Conservation (phyloP, 441 rosid genomes). For the Jatropha multifida region DNA sequence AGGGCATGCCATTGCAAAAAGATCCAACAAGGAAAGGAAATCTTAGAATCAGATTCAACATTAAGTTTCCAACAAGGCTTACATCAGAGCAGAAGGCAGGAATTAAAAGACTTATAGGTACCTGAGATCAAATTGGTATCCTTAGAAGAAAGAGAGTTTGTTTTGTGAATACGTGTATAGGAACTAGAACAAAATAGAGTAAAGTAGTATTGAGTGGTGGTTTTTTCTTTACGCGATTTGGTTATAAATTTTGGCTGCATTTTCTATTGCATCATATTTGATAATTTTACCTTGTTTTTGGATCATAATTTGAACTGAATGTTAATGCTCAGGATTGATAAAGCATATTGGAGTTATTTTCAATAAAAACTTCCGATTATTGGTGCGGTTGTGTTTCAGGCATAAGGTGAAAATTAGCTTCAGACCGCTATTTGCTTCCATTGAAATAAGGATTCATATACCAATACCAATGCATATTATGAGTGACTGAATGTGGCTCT, state of each 20-base stretch:
- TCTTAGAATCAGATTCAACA: conserved; percentile 60
- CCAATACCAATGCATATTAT: no score
- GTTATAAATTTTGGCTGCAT: background rate
- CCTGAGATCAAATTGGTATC: background rate
- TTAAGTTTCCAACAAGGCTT: conserved; percentile 66
- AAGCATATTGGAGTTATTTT: background rate
- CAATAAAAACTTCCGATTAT: no score
- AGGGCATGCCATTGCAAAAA: conserved; percentile 78
- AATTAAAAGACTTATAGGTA: conserved; percentile 52
- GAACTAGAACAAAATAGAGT: background rate
- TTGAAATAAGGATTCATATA: no score
- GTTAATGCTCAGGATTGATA: no score
- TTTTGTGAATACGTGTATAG: conserved; percentile 2
- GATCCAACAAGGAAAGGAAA: conserved; percentile 63
- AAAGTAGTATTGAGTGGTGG: background rate
- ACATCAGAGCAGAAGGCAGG: conserved; percentile 78
- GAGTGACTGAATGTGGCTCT: no score
- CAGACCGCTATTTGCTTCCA: no score
- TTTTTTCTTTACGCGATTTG: background rate
- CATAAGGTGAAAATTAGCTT: no score
- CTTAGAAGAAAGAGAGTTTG: background rate
- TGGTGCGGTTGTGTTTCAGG: no score
- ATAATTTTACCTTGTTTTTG: background rate
- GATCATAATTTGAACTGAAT: background rate
- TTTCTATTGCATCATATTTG: background rate